Percentiles rank a stretch among this genome's conserved stretches.
These are phyloP conservation scores for Pholiota microspora DNA, from an alignment of 768 basidiomycete genomes.

Conservation along the genomic window DNA sequence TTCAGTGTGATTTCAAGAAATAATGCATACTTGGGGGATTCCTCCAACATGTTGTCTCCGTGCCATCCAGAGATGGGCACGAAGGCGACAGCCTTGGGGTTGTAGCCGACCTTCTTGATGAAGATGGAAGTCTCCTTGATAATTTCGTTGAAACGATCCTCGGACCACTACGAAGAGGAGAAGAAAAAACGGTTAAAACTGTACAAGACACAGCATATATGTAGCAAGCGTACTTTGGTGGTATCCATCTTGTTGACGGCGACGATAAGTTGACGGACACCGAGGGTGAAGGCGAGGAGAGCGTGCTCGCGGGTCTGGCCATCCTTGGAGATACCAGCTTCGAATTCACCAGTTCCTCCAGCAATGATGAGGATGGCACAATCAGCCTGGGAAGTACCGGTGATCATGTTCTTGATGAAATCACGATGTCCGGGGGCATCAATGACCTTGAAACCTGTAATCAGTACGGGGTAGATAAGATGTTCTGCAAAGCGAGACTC, in stretches of 20 bases:
- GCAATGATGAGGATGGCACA: conserved; percentile 99
- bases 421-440: conserved; percentile 99
- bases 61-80: conserved; percentile 99
- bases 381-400: conserved; percentile 99
- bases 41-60: conserved; percentile 99
- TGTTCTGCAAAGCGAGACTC: conserved; percentile 29
- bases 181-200: conserved; percentile 2
- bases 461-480: conserved; percentile 19
- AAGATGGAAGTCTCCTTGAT: conserved; percentile 96
- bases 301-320: conserved; percentile 99
- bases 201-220: neutral
- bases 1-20: conserved; percentile 65
- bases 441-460: conserved; percentile 69
- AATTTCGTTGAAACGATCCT: conserved; percentile 99
- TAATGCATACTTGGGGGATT: conserved; percentile 79
- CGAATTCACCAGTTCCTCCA: conserved; percentile 99
- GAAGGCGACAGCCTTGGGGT: conserved; percentile 97
- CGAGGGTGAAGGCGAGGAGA: conserved; percentile 98
- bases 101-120: conserved; percentile 99
- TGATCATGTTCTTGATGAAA: conserved; percentile 99
- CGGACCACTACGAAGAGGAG: conserved; percentile 78
- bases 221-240: conserved; percentile 65
- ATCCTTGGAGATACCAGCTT: conserved; percentile 99
- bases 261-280: conserved; percentile 99
- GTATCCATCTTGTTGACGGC: conserved; percentile 99